These are phyloP conservation scores for Allantophomopsis lycopodina DNA, from an alignment of 2,329 filamentous ascomycete genomes.

Conservation along the genomic window DNA sequence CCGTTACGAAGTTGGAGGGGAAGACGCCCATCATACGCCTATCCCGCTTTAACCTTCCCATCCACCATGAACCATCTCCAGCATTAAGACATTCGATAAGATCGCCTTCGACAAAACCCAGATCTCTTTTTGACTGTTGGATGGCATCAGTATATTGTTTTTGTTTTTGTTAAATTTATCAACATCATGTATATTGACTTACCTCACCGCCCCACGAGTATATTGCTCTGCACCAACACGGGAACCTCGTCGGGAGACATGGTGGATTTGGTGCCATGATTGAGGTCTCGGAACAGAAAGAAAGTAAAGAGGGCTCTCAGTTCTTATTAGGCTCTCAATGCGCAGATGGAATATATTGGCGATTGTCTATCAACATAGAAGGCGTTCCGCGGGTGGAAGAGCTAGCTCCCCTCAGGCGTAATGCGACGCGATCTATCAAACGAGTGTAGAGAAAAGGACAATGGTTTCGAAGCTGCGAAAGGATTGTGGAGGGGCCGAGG, in stretches of 20 bases:
- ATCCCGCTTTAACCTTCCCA: constrained; percentile 79
- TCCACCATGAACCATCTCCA: constrained; percentile 98
- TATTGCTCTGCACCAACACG: constrained; percentile 81
- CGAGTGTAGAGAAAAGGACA: no score
- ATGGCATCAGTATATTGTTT: constrained; percentile 5
- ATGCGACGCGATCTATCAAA: no score
- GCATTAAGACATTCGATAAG: constrained; percentile 97
- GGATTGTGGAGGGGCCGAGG: no score
- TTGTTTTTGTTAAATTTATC: neutral
- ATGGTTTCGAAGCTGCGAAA: no score
- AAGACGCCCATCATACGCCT: constrained; percentile 85
- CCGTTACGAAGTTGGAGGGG: constrained; percentile 92
- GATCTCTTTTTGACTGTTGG: constrained; percentile 67
- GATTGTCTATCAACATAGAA: no score
- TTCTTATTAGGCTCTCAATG: no score
- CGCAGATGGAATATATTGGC: no score
- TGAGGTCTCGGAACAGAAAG: neutral
- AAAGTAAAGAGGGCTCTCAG: no score
- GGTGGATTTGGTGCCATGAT: constrained; percentile 40
- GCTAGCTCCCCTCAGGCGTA: no score
- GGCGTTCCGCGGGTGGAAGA: no score
- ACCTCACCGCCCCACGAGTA: constrained; percentile 90
- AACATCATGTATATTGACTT: constrained; percentile 3
- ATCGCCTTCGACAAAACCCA: constrained; percentile 95
- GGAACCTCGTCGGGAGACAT: constrained; percentile 63